These are phyloP conservation scores for Bacidia gigantensis DNA, from an alignment of 495 filamentous ascomycete genomes.

Conservation along the genomic window DNA sequence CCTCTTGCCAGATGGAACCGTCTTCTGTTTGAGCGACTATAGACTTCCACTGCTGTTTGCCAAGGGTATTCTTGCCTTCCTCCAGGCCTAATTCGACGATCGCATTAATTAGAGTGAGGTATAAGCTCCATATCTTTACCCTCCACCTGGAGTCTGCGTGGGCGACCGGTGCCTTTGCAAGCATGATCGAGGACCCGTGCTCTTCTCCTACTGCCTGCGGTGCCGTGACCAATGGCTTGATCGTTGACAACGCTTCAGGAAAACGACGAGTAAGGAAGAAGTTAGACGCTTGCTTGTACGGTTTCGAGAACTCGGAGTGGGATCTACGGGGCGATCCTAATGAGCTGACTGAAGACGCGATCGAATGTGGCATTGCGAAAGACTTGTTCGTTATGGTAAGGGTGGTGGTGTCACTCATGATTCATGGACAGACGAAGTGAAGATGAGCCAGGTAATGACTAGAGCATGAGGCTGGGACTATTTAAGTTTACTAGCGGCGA, in stretches of 20 bases:
- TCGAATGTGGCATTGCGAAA: slow-evolving; percentile 30
- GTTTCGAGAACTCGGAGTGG: slow-evolving; percentile 56
- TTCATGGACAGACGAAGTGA: too few species aligned
- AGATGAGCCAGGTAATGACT: neutral
- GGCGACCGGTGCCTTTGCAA: slow-evolving; percentile 50
- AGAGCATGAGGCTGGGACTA: neutral
- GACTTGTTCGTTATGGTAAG: slow-evolving; percentile 11
- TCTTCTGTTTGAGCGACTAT: slow-evolving; percentile 69
- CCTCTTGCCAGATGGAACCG: slow-evolving; percentile 84
- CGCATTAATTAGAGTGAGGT: slow-evolving; percentile 82
- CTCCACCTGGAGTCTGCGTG: slow-evolving; percentile 59
- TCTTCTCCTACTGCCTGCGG: slow-evolving; percentile 20
- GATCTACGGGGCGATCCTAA: slow-evolving; percentile 40
- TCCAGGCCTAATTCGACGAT: slow-evolving; percentile 79
- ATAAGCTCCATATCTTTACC: slow-evolving; percentile 94
- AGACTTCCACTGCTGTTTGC: slow-evolving; percentile 65
- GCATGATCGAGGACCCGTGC: slow-evolving; percentile 24
- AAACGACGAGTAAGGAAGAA: slow-evolving; percentile 87
- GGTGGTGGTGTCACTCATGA: slow-evolving; percentile 16
- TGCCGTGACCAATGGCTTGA: slow-evolving; percentile 60
- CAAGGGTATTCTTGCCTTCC: slow-evolving; percentile 78
- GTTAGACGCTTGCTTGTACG: slow-evolving; percentile 79
- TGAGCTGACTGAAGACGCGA: slow-evolving; percentile 37
- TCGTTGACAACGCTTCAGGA: slow-evolving; percentile 68
- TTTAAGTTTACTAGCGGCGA: neutral